Evolutionary conservation across 352 stramenopile genomes (phyloP).

Genomic region (Globisporangium recalcitrans): DNA sequence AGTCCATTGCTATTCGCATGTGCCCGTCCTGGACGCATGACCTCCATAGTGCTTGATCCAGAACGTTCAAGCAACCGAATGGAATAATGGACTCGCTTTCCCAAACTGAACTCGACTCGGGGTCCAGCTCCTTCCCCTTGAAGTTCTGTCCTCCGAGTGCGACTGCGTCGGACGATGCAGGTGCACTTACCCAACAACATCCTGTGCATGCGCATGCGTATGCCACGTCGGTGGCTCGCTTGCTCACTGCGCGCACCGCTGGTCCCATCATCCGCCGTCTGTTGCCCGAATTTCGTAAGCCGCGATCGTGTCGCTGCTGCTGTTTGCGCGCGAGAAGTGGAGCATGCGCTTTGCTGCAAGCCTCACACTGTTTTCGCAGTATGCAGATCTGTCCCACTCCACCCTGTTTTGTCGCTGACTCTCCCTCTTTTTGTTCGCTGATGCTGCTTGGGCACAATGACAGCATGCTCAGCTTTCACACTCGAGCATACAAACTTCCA

Average conservation of each 20-base stretch:
- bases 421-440: background rate
- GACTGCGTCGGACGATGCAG: background rate
- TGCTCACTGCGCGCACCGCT: background rate
- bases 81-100: background rate
- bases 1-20: too few relatives aligned
- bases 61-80: too few relatives aligned
- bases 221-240: background rate
- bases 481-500: slow-evolving; percentile 1
- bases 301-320: background rate
- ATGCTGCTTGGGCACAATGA: background rate
- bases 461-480: background rate
- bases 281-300: background rate
- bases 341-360: background rate
- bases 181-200: background rate
- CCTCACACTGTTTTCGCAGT: background rate
- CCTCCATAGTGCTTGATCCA: too few relatives aligned
- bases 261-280: background rate
- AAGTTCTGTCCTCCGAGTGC: background rate
- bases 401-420: background rate
- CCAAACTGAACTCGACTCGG: background rate
- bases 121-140: background rate
- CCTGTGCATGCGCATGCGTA: background rate
- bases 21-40: too few relatives aligned
- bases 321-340: background rate
- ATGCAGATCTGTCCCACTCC: background rate